Evolutionary conservation across 2,329 filamentous ascomycete genomes (phyloP).

Genomic region (Trichoderma sp.): DNA sequence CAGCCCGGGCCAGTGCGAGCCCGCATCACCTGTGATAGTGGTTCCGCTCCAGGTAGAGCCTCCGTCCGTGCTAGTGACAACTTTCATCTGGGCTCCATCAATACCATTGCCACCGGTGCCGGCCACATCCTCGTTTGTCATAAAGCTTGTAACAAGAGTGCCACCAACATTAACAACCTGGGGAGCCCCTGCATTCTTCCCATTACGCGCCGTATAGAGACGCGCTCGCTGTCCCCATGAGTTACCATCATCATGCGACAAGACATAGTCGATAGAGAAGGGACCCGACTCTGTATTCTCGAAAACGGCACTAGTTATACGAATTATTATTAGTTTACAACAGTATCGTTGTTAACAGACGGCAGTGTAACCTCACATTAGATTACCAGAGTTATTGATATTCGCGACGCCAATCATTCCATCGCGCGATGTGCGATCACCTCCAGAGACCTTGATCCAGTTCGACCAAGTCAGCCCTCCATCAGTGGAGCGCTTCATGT

Average conservation of each 20-base stretch:
- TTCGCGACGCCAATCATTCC: conserved; percentile 45
- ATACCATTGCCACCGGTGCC: not conserved
- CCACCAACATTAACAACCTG: conserved; percentile 37
- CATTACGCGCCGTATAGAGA: conserved; percentile 35
- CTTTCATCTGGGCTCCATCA: not conserved
- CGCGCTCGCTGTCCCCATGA: conserved; percentile 38
- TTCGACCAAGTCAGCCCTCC: conserved; percentile 39
- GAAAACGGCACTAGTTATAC: not conserved
- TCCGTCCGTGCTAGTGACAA: not conserved
- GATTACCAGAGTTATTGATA: conserved; percentile 22
- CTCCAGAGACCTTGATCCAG: conserved; percentile 35
- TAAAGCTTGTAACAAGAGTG: conserved; percentile 42
- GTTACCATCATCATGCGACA: conserved; percentile 40
- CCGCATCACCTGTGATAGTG: not conserved
- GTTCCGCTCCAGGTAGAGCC: not conserved
- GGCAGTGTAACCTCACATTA: not conserved
- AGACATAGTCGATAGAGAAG: conserved; percentile 27
- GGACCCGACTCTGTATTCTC: not conserved
- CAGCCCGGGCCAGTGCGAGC: not conserved
- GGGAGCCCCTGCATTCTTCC: conserved; percentile 20
- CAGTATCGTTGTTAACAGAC: not conserved
- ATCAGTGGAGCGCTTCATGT: conserved; percentile 32
- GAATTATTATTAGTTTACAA: not conserved
- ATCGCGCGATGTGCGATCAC: conserved; percentile 35
- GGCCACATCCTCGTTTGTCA: conserved; percentile 41